phyloP scores from a whole-genome alignment of 2,329 filamentous ascomycete species.

The Cadophora gregata region DNA sequence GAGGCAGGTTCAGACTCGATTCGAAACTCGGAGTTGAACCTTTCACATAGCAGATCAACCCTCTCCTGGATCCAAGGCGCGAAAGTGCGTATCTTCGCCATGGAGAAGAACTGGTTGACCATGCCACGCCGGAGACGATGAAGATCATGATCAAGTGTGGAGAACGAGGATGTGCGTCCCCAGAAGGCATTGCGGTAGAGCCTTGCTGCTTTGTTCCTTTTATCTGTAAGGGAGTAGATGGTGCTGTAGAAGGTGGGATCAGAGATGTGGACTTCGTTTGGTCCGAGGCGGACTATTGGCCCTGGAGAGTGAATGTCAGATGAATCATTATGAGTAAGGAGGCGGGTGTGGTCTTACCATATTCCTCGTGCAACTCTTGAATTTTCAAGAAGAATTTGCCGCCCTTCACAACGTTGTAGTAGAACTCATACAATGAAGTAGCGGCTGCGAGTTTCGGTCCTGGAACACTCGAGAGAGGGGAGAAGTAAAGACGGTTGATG shows the following conservation, averaged over 20 bases:
- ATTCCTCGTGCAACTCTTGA: neutral
- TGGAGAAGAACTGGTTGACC: neutral
- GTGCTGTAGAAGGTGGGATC: conserved; percentile 14
- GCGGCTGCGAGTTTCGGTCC: neutral
- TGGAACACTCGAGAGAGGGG: neutral
- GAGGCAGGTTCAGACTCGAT: neutral
- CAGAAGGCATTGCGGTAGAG: neutral
- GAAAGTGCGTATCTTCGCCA: neutral
- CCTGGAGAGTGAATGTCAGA: neutral
- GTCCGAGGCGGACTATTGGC: neutral
- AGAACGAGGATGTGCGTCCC: neutral
- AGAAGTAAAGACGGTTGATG: neutral
- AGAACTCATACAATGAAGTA: neutral
- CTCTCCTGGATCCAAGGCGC: neutral
- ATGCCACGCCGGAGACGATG: neutral
- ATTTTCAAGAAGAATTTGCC: neutral
- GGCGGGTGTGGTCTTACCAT: neutral
- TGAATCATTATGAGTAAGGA: neutral
- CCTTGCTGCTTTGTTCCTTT: neutral
- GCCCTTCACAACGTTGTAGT: neutral
- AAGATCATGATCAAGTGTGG: neutral
- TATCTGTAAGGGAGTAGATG: conserved; percentile 8
- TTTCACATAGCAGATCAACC: neutral
- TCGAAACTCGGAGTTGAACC: neutral
- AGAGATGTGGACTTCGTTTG: conserved; percentile 13